Evolutionary conservation across 305 asterid genomes (phyloP), one percentile per base, ranked within the genome.

Genomic region (Solanum aculeatissimum): DNA sequence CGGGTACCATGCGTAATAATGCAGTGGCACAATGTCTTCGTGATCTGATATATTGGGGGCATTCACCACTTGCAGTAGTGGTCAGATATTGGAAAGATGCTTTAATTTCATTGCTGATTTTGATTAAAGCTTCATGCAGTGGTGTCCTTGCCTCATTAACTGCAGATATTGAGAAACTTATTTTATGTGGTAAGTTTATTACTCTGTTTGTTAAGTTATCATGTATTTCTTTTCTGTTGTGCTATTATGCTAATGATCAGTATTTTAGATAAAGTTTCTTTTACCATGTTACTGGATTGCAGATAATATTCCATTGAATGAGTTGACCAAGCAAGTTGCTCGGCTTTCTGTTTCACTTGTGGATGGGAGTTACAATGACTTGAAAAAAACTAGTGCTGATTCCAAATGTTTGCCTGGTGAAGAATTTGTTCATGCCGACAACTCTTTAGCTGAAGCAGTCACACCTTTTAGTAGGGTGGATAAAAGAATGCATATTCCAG

Each of bases 11-110:
- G 84, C 83, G 84, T 88, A 93, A 89, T 86, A 88, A 60, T 82
- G 86, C 87, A 74, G 85, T 72, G 85, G 87, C 87, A 47, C 88
- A 87, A 89, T 97, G 98, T 98, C 93, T 97, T 87, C 92, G 87
- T 82, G 95, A 97, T 91, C 91, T 97, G 89, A 91, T 92, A 80
- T 97, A 94, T 85, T 97, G 98, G 99, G 99, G 99, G 35, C 89
- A 92, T 86, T 95, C 98, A 82, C 90, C 98, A 83, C 97, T 94
- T 91, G 90, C 93, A 85, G 93, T 92, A 6, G 95, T 97, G 89
- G 91, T 91, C 81, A 92, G 99, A 89, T 94, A 97, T 90, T 97
- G 98, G 99, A 97, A 92, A 90, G 94, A 91, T 83, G 85, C 98
- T 40, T 66, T 97, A 85, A 88, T 89, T 84, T 92, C 89, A 89